Percentiles rank a stretch among this genome's conserved stretches.
phyloP scores from a whole-genome alignment of 2,329 filamentous ascomycete species.

The Ceratocystis eucalypticola region DNA sequence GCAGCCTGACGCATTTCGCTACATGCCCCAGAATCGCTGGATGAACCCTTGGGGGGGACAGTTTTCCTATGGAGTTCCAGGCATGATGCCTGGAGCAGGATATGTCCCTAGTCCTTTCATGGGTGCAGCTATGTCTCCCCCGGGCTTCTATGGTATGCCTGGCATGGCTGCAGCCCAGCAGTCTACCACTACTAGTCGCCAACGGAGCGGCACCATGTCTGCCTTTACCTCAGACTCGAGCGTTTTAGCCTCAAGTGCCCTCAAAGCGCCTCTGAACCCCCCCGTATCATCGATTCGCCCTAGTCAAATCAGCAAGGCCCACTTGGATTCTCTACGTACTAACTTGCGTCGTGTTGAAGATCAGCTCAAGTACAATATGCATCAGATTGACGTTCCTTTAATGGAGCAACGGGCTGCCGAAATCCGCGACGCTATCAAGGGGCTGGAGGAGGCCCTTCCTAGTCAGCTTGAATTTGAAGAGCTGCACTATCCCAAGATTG shows the following conservation, averaged over 20 bases:
- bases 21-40: conserved; percentile 16
- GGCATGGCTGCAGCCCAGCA: conserved; percentile 9
- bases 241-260: neutral
- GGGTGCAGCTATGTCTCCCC: conserved; percentile 10
- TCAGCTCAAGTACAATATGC: conserved; percentile 47
- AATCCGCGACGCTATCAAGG: conserved; percentile 34
- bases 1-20: conserved; percentile 11
- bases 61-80: conserved; percentile 16
- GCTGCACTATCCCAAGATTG: conserved; percentile 29
- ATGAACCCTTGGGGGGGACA: conserved; percentile 17
- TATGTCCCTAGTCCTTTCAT: conserved; percentile 15
- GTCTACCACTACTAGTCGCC: neutral
- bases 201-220: conserved; percentile 8
- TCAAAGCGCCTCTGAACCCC: conserved; percentile 25
- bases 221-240: neutral
- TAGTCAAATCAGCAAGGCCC: conserved; percentile 47
- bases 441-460: conserved; percentile 37
- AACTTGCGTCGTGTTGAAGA: conserved; percentile 33
- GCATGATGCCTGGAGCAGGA: conserved; percentile 13
- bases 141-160: conserved; percentile 10
- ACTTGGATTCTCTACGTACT: conserved; percentile 43
- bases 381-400: conserved; percentile 45
- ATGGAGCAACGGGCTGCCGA: conserved; percentile 33
- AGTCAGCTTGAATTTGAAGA: conserved; percentile 36
- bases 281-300: conserved; percentile 46